These are phyloP conservation scores for Parietaria judaica DNA, from an alignment of 306 rosid genomes.

Conservation along the genomic window DNA sequence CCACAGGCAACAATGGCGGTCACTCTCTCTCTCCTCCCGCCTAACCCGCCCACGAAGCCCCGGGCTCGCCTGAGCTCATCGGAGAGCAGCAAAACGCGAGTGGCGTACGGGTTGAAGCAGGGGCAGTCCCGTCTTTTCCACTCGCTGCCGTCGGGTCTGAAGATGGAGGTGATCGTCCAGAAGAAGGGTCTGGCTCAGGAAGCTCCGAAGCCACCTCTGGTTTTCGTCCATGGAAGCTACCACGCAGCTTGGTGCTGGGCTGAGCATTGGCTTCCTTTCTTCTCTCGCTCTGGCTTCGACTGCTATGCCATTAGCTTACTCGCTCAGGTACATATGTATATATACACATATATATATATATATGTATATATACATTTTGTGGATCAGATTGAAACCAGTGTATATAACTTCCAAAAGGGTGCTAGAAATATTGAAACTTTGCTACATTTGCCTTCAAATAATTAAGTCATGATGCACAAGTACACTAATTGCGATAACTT, in stretches of 20 bases:
- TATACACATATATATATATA: too few relatives aligned
- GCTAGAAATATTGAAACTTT: too few relatives aligned
- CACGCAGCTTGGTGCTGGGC: constrained; percentile 99
- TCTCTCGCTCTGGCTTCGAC: constrained; percentile 63
- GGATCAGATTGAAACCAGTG: too few relatives aligned
- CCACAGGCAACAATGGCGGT: constrained; percentile 27
- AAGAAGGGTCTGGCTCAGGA: constrained; percentile 21
- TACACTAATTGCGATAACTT: too few relatives aligned
- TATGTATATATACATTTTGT: too few relatives aligned
- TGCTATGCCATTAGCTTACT: constrained; percentile 73
- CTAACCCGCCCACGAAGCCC: constrained; percentile 18
- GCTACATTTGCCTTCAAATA: too few relatives aligned
- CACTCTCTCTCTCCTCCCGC: constrained; percentile 13
- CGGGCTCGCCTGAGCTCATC: constrained; percentile 24
- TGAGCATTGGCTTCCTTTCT: constrained; percentile 79
- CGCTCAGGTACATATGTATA: constrained; percentile 87
- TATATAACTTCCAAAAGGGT: too few relatives aligned
- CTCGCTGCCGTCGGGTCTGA: constrained; percentile 65
- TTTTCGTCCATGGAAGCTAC: constrained; percentile 91
- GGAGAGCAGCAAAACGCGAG: constrained; percentile 34
- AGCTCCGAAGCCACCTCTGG: constrained; percentile 41
- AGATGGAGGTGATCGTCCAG: constrained; percentile 61
- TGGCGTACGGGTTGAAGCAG: constrained; percentile 44
- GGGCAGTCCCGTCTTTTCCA: constrained; percentile 76
- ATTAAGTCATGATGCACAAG: too few relatives aligned